Evolutionary conservation across 768 basidiomycete species (phyloP).

Genomic region (Vararia minispora): DNA sequence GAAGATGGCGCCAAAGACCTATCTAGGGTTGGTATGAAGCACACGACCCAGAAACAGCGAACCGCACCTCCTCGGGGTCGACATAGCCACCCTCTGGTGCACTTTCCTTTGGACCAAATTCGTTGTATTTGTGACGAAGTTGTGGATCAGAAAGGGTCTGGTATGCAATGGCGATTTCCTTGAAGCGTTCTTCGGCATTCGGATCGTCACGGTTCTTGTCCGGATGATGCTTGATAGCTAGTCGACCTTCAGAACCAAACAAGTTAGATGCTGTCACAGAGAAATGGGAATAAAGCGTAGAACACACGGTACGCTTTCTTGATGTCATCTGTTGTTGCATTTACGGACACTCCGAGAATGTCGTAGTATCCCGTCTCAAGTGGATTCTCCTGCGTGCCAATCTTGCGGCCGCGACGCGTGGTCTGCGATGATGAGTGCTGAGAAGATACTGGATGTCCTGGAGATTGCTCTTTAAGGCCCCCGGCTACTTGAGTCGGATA

Average conservation of each 20-base stretch:
- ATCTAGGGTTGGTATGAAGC: conserved; percentile 16
- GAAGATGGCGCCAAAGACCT: conserved; percentile 65
- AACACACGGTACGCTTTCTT: conserved; percentile 82
- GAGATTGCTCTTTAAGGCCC: conserved; percentile 1
- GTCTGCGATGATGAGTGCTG: conserved; percentile 4
- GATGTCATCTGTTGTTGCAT: conserved; percentile 73
- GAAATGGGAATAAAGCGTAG: neutral
- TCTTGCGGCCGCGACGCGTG: conserved; percentile 53
- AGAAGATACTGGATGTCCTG: conserved; percentile 8
- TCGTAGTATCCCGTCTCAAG: conserved; percentile 91
- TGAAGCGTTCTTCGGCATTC: conserved; percentile 77
- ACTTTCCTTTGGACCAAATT: conserved; percentile 79
- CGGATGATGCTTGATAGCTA: conserved; percentile 86
- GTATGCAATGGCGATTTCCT: conserved; percentile 82
- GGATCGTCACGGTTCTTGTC: conserved; percentile 91
- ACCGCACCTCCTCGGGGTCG: conserved; percentile 79
- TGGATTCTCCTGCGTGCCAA: conserved; percentile 81
- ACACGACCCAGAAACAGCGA: too few species aligned
- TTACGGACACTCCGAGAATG: conserved; percentile 61
- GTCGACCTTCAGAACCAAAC: conserved; percentile 36
- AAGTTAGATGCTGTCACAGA: neutral
- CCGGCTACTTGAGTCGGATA: conserved; percentile 49
- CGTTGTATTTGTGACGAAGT: conserved; percentile 80
- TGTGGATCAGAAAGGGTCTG: conserved; percentile 73
- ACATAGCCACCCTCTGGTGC: conserved; percentile 78